These are phyloP conservation scores for Sanghuangporus sanghuang DNA, from an alignment of 1,284 basidiomycete genomes.

Conservation along the genomic window DNA sequence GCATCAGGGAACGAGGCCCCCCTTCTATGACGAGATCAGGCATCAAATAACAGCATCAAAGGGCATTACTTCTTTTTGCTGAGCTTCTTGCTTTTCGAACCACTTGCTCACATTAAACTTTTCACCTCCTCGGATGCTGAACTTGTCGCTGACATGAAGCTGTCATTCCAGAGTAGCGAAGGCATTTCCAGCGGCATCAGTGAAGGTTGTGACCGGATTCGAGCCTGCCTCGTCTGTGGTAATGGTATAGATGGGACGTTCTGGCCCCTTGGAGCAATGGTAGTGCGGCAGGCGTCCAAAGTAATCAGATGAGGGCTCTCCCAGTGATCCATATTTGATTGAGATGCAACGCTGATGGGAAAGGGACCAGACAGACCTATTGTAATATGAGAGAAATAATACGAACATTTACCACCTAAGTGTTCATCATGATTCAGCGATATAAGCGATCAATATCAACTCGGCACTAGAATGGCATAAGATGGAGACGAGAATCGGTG, in stretches of 20 bases:
- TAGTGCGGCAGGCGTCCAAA: constrained; percentile 7
- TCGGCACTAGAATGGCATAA: no score
- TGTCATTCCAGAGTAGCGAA: constrained; percentile 2
- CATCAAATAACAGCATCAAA: background rate
- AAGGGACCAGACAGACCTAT: no score
- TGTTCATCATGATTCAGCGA: no score
- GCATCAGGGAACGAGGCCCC: background rate
- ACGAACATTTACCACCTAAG: no score
- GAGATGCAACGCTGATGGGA: background rate
- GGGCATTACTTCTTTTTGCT: background rate
- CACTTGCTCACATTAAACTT: background rate
- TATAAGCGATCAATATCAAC: no score
- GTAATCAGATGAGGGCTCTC: background rate
- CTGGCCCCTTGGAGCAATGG: background rate
- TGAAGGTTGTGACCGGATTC: background rate
- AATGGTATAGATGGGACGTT: background rate
- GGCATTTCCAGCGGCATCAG: background rate
- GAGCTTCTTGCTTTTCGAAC: background rate
- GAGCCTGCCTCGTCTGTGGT: constrained; percentile 6
- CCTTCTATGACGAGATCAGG: background rate
- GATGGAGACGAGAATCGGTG: no score
- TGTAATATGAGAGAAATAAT: no score
- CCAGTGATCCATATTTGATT: background rate
- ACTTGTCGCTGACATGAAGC: background rate
- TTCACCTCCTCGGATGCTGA: background rate